phyloP scores from a whole-genome alignment of 306 rosid species.

The Fragaria vesca region DNA sequence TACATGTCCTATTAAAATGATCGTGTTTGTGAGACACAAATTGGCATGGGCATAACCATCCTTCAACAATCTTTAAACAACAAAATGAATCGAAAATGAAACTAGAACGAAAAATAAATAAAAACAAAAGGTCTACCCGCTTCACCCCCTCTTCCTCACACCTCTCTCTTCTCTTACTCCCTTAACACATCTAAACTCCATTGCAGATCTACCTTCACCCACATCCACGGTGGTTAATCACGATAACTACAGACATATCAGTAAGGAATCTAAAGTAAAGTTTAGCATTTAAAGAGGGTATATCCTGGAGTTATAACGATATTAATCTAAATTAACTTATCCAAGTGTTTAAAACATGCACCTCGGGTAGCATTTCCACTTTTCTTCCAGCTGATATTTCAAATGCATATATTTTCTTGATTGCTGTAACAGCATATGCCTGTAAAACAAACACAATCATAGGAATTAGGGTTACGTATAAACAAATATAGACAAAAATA shows the following conservation, averaged over 20 bases:
- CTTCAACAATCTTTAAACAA: neutral
- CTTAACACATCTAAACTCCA: neutral
- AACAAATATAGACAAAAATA: neutral
- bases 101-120: neutral
- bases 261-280: neutral
- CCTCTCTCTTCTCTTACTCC: neutral
- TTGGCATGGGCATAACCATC: neutral
- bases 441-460: constrained; percentile 26
- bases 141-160: neutral
- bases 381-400: constrained; percentile 74
- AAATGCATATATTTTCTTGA: constrained; percentile 81
- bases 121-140: neutral
- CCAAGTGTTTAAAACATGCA: constrained; percentile 28
- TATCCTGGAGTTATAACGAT: neutral
- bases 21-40: neutral
- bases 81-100: neutral
- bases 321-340: neutral
- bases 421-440: constrained; percentile 89
- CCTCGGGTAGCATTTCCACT: constrained; percentile 85
- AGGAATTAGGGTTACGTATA: neutral
- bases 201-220: neutral
- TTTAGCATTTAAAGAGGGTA: neutral
- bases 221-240: neutral
- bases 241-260: neutral
- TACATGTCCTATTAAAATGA: neutral